phyloP scores from a whole-genome alignment of 2,329 filamentous ascomycete genomes.

The Rhytidhysteron rufulum region DNA sequence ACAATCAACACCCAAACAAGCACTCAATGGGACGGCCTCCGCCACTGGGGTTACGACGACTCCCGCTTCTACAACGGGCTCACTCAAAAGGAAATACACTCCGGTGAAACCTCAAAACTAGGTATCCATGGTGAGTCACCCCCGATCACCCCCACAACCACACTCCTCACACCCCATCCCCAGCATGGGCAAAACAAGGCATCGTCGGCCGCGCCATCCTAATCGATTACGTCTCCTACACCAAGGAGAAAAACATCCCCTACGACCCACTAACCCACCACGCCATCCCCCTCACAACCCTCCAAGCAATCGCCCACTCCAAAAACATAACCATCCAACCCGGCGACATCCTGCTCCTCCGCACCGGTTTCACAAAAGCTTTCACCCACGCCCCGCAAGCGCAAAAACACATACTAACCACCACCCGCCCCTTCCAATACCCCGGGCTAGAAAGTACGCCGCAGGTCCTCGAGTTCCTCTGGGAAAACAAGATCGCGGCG shows the following conservation, averaged over 20 bases:
- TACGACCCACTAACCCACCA: constrained; percentile 16
- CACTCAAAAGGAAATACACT: constrained; percentile 14
- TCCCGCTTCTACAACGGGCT: constrained; percentile 18
- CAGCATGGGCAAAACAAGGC: constrained; percentile 19
- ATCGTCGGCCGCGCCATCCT: constrained; percentile 21
- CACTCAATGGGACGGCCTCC: constrained; percentile 52
- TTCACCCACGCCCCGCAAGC: constrained; percentile 12
- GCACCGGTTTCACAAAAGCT: constrained; percentile 16
- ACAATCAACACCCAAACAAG: constrained; percentile 55
- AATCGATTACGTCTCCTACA: constrained; percentile 18
- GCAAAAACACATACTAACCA: constrained; percentile 14
- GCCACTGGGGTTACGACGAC: constrained; percentile 19
- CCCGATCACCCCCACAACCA: not conserved
- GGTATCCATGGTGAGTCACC: constrained; percentile 15
- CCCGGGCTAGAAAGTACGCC: constrained; percentile 16
- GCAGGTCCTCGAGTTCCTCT: constrained; percentile 17
- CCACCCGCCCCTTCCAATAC: constrained; percentile 16
- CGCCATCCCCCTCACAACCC: constrained; percentile 11
- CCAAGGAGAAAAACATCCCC: constrained; percentile 13
- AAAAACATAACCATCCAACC: constrained; percentile 14
- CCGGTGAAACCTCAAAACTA: constrained; percentile 12
- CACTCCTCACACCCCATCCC: constrained; percentile 1
- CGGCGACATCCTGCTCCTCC: constrained; percentile 20
- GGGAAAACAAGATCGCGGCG: constrained; percentile 29
- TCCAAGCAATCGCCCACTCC: constrained; percentile 14